Conservation (phyloP, 371 early-diverging fungal species). For the Haplosporangium sp. region DNA sequence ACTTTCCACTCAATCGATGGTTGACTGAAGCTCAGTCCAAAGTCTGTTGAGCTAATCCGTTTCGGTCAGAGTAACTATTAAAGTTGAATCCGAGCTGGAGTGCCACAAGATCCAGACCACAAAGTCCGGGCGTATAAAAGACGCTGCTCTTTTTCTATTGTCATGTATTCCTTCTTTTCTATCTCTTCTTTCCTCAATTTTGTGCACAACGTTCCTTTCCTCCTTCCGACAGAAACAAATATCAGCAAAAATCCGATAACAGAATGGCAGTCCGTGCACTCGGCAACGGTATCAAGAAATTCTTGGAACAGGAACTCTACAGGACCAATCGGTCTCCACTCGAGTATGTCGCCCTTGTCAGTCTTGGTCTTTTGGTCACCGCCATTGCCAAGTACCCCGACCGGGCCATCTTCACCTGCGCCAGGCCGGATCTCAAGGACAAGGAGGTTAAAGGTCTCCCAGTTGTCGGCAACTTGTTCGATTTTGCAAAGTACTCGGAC, state of each 20-base stretch:
- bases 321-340: conserved; percentile 19
- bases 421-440: conserved; percentile 37
- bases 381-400: conserved; percentile 45
- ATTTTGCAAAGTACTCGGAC: conserved; percentile 7
- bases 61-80: too few species aligned
- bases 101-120: too few species aligned
- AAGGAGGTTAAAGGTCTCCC: conserved; percentile 21
- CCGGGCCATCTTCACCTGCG: conserved; percentile 33
- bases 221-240: too few species aligned
- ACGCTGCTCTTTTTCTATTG: too few species aligned
- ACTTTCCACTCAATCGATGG: too few species aligned
- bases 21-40: too few species aligned
- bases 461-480: conserved; percentile 31
- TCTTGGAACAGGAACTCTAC: conserved; percentile 17
- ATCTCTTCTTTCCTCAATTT: too few species aligned
- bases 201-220: too few species aligned
- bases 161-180: too few species aligned
- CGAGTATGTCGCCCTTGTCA: conserved; percentile 14
- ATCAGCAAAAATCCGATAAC: background rate
- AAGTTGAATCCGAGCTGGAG: too few species aligned
- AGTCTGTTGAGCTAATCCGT: too few species aligned
- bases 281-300: conserved; percentile 15
- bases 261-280: conserved; percentile 12
- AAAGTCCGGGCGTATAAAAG: too few species aligned
- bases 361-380: conserved; percentile 20